Evolutionary conservation across 306 rosid species (phyloP).

Genomic region (Purshia tridentata): DNA sequence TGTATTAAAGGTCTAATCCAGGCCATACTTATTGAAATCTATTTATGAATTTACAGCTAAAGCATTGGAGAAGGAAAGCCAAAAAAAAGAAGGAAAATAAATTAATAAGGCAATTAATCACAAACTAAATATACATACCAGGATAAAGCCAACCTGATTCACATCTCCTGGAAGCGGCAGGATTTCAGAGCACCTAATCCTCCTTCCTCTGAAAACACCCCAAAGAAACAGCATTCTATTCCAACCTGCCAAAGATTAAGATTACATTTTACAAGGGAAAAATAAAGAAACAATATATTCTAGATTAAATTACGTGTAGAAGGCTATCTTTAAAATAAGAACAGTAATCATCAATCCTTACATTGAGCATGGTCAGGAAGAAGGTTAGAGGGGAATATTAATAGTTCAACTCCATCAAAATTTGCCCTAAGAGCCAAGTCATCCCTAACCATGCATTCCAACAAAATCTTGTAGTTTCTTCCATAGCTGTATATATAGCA

Average conservation of each 20-base stretch:
- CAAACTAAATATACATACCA: background rate
- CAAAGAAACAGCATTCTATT: conserved; percentile 13
- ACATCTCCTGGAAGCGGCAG: background rate
- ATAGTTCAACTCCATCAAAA: conserved; percentile 34
- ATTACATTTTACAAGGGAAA: background rate
- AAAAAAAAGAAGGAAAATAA: background rate
- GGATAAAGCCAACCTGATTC: background rate
- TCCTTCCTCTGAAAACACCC: conserved; percentile 22
- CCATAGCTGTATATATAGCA: conserved; percentile 24
- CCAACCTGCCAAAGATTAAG: conserved; percentile 13
- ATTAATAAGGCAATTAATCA: background rate
- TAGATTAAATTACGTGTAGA: background rate
- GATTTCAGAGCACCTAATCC: background rate
- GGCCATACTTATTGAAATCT: background rate
- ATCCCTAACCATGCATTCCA: conserved; percentile 29
- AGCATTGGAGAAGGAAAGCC: background rate
- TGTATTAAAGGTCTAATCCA: background rate
- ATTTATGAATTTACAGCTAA: background rate
- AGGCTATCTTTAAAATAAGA: background rate
- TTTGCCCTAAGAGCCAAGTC: conserved; percentile 45
- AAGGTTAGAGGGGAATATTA: conserved; percentile 38
- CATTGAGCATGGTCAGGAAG: conserved; percentile 25
- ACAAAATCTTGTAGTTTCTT: conserved; percentile 25
- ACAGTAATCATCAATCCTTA: background rate
- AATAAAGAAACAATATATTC: background rate